Evolutionary conservation across 2,329 filamentous ascomycete genomes (phyloP).

Genomic region (Aspergillus sp.): DNA sequence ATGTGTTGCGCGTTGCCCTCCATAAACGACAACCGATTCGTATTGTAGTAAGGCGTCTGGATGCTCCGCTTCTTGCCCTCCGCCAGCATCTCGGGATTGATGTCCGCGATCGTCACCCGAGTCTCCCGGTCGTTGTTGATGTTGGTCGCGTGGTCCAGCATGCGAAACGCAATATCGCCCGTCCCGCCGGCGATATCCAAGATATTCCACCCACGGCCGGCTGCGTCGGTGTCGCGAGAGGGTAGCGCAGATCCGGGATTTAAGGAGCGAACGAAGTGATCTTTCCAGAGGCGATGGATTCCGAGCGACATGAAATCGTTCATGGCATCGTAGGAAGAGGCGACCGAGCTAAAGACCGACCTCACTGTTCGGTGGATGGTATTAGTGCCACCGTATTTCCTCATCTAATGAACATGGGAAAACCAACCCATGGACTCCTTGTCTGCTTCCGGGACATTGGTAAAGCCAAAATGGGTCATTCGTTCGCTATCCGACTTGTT

Average conservation of each 20-base stretch:
- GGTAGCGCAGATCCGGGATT: constrained; percentile 69
- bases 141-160: constrained; percentile 81
- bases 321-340: constrained; percentile 94
- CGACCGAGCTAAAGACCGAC: constrained; percentile 91
- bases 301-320: constrained; percentile 99
- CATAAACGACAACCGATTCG: constrained; percentile 66
- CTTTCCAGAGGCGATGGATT: constrained; percentile 95
- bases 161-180: constrained; percentile 95
- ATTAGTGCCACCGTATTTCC: not conserved
- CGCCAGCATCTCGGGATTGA: constrained; percentile 91
- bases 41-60: constrained; percentile 58
- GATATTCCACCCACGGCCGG: constrained; percentile 64
- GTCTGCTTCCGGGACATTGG: constrained; percentile 76
- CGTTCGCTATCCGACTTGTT: constrained; percentile 48
- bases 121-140: constrained; percentile 78
- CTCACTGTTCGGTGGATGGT: constrained; percentile 57
- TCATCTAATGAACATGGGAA: not conserved
- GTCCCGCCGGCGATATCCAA: constrained; percentile 97
- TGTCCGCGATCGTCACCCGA: constrained; percentile 88
- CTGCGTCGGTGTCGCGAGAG: constrained; percentile 27
- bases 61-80: constrained; percentile 80
- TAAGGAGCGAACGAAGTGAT: constrained; percentile 88
- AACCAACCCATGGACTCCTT: constrained; percentile 66
- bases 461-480: constrained; percentile 87
- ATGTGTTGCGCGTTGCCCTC: constrained; percentile 88